Evolutionary conservation across 2,329 filamentous ascomycete species (phyloP).

Genomic region (Pseudofabraea citricarpa): DNA sequence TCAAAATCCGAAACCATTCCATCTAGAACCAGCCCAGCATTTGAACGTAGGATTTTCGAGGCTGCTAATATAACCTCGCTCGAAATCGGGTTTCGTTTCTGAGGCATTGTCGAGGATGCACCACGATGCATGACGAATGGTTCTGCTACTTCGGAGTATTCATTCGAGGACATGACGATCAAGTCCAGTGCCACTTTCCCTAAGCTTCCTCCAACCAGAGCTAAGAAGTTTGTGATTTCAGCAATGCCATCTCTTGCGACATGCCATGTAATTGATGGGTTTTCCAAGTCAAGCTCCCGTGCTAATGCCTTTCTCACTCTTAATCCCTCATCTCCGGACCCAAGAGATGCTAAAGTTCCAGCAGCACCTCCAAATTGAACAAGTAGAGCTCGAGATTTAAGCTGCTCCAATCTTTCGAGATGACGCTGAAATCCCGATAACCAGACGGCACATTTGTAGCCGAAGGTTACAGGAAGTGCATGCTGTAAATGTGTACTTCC

Average conservation of each 20-base stretch:
- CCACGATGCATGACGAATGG: constrained; percentile 50
- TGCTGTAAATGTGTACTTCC: constrained; percentile 54
- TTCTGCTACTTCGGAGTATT: constrained; percentile 48
- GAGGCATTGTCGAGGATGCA: constrained; percentile 51
- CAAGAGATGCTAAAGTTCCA: constrained; percentile 49
- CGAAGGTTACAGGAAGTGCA: constrained; percentile 51
- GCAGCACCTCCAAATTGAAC: constrained; percentile 54
- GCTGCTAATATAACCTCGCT: constrained; percentile 51
- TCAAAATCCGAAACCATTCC: constrained; percentile 55
- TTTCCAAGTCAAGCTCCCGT: constrained; percentile 37
- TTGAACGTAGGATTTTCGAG: constrained; percentile 46
- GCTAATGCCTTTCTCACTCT: constrained; percentile 45
- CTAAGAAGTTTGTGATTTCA: constrained; percentile 48
- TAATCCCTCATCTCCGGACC: constrained; percentile 40
- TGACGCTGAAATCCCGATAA: constrained; percentile 45
- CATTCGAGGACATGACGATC: constrained; percentile 53
- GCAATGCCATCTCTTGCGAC: constrained; percentile 49
- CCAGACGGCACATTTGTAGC: constrained; percentile 53
- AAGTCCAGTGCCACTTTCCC: constrained; percentile 52
- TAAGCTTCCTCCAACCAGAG: constrained; percentile 45
- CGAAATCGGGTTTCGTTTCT: constrained; percentile 55
- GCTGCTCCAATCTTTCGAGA: constrained; percentile 39
- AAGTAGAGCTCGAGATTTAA: constrained; percentile 40
- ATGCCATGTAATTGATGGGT: constrained; percentile 53
- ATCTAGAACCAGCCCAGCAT: constrained; percentile 47